Conservation (phyloP, 2,329 filamentous ascomycete species). For the Monilinia aucupariae region DNA sequence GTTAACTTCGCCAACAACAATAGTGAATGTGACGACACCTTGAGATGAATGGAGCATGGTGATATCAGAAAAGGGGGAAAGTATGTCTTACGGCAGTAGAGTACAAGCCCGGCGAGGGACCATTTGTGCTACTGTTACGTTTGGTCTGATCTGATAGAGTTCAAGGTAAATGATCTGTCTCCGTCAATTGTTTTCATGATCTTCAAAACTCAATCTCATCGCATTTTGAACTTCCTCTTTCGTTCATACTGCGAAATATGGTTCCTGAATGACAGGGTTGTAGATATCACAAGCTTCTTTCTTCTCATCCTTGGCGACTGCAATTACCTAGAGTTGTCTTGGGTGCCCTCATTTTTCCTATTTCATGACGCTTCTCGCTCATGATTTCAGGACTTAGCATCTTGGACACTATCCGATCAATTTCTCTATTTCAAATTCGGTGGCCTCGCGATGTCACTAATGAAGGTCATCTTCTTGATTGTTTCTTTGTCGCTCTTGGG, state of each 20-base stretch:
- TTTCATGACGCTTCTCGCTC: neutral
- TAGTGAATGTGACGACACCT: neutral
- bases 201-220: neutral
- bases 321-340: neutral
- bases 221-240: constrained; percentile 9
- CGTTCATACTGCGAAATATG: constrained; percentile 4
- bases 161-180: neutral
- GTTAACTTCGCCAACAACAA: neutral
- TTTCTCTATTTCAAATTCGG: neutral
- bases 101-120: neutral
- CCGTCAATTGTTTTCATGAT: constrained; percentile 1
- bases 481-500: constrained; percentile 7
- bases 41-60: neutral
- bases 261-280: neutral
- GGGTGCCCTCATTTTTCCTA: neutral
- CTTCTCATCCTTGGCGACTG: neutral
- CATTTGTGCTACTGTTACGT: neutral
- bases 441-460: neutral
- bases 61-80: neutral
- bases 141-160: neutral
- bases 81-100: neutral
- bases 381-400: neutral
- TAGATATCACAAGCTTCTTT: constrained; percentile 1
- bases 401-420: neutral
- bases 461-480: constrained; percentile 7